Evolutionary conservation across 2,329 filamentous ascomycete species (phyloP).

Genomic region (Calycina marina): DNA sequence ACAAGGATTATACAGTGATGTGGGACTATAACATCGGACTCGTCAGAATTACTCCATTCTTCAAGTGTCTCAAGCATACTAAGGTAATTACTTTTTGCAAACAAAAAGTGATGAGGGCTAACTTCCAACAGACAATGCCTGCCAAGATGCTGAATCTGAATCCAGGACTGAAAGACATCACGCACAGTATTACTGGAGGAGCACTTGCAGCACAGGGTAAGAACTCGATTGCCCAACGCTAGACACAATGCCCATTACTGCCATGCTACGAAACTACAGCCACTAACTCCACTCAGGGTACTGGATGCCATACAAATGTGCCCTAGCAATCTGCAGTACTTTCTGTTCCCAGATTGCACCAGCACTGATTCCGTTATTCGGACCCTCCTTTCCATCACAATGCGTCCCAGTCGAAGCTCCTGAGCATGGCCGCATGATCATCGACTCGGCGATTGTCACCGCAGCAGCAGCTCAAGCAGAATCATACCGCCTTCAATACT

Average conservation of each 20-base stretch:
- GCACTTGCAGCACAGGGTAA: conserved; percentile 82
- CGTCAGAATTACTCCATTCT: conserved; percentile 86
- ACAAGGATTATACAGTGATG: conserved; percentile 62
- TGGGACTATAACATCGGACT: conserved; percentile 97
- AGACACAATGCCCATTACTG: neutral
- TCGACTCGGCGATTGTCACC: conserved; percentile 39
- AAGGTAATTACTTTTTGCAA: conserved; percentile 45
- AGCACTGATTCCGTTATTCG: conserved; percentile 82
- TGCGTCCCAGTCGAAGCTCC: conserved; percentile 53
- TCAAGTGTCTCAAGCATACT: conserved; percentile 75
- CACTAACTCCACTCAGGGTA: conserved; percentile 48
- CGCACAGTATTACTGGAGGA: conserved; percentile 88
- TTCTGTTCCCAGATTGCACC: conserved; percentile 79
- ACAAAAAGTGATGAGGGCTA: neutral
- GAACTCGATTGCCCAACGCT: no score
- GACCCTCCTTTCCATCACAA: conserved; percentile 57
- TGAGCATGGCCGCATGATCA: conserved; percentile 53
- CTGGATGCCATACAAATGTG: conserved; percentile 88
- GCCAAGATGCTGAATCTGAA: conserved; percentile 71
- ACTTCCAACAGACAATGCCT: conserved; percentile 58
- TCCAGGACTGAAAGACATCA: conserved; percentile 72
- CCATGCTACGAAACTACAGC: neutral
- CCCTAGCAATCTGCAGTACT: conserved; percentile 72
- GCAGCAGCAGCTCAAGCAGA: conserved; percentile 36
- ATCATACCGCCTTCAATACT: conserved; percentile 24